A percentile compares a stretch with the other conserved stretches of the same genome.
Evolutionary conservation across 2,329 filamentous ascomycete species (phyloP).

Genomic region (Colletotrichum camelliae): DNA sequence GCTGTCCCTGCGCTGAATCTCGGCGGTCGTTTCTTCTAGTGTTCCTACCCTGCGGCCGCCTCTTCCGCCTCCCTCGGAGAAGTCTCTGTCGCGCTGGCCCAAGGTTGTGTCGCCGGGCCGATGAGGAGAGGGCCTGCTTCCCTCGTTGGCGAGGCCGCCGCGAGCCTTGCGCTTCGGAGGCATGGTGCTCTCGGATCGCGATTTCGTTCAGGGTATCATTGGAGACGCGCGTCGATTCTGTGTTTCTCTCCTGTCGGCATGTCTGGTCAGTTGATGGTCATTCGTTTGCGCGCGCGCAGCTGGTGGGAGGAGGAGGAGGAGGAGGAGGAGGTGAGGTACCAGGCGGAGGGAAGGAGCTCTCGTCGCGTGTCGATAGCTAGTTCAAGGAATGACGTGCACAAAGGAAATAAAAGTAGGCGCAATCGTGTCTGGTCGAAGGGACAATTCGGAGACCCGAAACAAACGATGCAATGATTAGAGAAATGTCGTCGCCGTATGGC

Average conservation of each 20-base stretch:
- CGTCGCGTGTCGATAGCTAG: constrained; percentile 17
- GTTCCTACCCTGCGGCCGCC: constrained; percentile 50
- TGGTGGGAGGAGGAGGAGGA: neutral
- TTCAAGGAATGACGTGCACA: neutral
- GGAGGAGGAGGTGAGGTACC: neutral
- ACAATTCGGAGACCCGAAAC: neutral
- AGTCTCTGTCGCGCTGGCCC: constrained; percentile 63
- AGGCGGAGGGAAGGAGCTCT: constrained; percentile 10
- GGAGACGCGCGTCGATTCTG: neutral
- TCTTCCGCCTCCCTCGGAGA: constrained; percentile 47
- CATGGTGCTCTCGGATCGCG: constrained; percentile 43
- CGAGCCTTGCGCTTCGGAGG: constrained; percentile 66
- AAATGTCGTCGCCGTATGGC: neutral
- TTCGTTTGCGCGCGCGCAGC: neutral
- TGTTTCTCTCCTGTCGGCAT: neutral
- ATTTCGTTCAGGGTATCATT: constrained; percentile 25
- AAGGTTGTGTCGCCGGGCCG: constrained; percentile 62
- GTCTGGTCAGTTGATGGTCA: neutral
- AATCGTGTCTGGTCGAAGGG: neutral
- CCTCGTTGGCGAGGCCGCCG: constrained; percentile 55
- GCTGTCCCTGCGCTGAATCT: constrained; percentile 50
- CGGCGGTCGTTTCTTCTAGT: constrained; percentile 56
- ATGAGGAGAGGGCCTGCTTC: constrained; percentile 64
- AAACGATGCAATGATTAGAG: neutral
- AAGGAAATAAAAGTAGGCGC: neutral